These are phyloP conservation scores for Ganoderma multipileum DNA, from an alignment of 1,284 basidiomycete genomes.

Conservation along the genomic window DNA sequence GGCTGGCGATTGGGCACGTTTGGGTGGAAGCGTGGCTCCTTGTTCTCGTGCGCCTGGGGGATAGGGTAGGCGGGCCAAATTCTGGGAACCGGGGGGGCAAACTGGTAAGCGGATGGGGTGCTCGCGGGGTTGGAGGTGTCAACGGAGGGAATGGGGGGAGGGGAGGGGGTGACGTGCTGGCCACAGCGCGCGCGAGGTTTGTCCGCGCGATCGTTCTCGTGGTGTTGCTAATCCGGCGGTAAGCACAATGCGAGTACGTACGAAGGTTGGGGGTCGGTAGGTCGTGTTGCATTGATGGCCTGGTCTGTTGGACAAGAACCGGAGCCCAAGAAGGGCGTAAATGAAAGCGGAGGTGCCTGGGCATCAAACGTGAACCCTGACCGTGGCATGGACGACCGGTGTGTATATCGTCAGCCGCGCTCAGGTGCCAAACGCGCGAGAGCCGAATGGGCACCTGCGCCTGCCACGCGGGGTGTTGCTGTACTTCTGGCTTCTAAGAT, in stretches of 20 bases:
- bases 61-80: background rate
- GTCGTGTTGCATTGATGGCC: background rate
- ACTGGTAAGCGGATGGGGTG: background rate
- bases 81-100: background rate
- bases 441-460: background rate
- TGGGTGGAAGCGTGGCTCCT: background rate
- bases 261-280: background rate
- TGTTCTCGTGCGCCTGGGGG: background rate
- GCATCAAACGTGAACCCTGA: background rate
- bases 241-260: background rate
- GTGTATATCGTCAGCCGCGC: background rate
- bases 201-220: background rate
- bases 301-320: background rate
- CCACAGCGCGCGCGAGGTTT: background rate
- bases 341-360: constrained; percentile 6
- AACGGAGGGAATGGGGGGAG: background rate
- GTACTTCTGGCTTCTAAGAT: background rate
- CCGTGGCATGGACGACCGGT: background rate
- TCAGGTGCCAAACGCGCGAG: background rate
- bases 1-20: background rate
- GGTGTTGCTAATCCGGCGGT: background rate
- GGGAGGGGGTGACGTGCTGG: constrained; percentile 2
- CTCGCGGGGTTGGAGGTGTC: background rate
- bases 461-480: background rate
- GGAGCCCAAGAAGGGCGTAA: background rate